These are phyloP conservation scores for Cladosporium sp. DNA, from an alignment of 2,329 filamentous ascomycete species.

Conservation along the genomic window DNA sequence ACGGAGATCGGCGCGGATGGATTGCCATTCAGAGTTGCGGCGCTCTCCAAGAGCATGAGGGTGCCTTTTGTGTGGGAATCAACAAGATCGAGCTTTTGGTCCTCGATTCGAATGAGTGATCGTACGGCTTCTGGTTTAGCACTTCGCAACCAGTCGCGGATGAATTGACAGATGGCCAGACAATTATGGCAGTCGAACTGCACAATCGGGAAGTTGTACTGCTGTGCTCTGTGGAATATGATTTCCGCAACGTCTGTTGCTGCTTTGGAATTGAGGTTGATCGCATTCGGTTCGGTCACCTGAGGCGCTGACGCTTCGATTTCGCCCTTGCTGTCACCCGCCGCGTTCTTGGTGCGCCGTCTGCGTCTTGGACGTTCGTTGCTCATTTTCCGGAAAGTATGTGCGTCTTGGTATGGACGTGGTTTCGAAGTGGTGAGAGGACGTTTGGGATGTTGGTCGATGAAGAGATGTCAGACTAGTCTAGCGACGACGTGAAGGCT, in stretches of 20 bases:
- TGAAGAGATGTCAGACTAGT: too few species aligned
- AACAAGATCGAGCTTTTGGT: slow-evolving; percentile 18
- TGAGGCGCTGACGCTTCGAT: not conserved
- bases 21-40: slow-evolving; percentile 13
- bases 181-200: slow-evolving; percentile 15
- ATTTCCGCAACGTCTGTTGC: slow-evolving; percentile 4
- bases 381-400: not conserved
- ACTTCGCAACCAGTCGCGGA: not conserved
- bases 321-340: not conserved
- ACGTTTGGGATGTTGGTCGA: not conserved
- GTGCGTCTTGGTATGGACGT: not conserved
- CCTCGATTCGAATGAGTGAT: slow-evolving; percentile 18
- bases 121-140: not conserved
- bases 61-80: slow-evolving; percentile 3
- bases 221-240: not conserved
- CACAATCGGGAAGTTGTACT: slow-evolving; percentile 17
- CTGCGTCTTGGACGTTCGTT: not conserved
- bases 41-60: slow-evolving; percentile 19
- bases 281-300: not conserved
- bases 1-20: slow-evolving; percentile 14
- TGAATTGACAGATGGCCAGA: slow-evolving; percentile 9
- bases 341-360: not conserved
- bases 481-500: too few species aligned
- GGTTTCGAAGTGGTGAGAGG: not conserved
- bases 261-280: slow-evolving; percentile 1